Percentiles rank a stretch among this genome's conserved stretches.
phyloP scores from a whole-genome alignment of 192 early-diverging fungal genomes.

The Linnemannia exigua region DNA sequence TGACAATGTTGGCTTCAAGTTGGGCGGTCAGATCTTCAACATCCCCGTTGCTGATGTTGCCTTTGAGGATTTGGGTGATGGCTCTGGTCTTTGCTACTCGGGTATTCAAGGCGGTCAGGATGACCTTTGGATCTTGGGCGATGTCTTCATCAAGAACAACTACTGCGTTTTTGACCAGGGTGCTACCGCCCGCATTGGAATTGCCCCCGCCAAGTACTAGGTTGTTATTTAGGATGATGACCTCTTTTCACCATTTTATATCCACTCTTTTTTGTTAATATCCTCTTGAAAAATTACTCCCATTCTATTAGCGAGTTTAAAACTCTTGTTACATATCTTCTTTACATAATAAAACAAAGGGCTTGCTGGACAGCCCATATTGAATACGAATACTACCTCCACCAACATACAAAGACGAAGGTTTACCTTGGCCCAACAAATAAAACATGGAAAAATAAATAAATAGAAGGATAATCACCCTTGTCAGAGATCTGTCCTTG shows the following conservation, averaged over 20 bases:
- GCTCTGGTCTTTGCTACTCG: conserved; percentile 33
- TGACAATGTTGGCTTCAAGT: conserved; percentile 45
- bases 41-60: conserved; percentile 52
- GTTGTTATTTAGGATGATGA: too few relatives aligned
- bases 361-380: neutral
- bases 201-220: conserved; percentile 60
- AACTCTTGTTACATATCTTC: neutral
- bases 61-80: conserved; percentile 37
- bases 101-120: conserved; percentile 37
- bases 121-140: conserved; percentile 69
- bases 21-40: conserved; percentile 53
- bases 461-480: too few relatives aligned
- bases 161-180: conserved; percentile 73
- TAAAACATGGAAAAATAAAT: neutral
- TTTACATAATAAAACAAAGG: conserved; percentile 9
- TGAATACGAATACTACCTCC: too few relatives aligned
- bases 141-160: conserved; percentile 74
- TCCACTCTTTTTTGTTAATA: neutral
- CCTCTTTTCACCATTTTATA: neutral
- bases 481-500: too few relatives aligned
- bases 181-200: conserved; percentile 62
- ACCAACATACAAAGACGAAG: too few relatives aligned
- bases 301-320: neutral
- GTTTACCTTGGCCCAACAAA: too few relatives aligned
- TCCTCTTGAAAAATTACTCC: neutral